Percentiles rank a stretch among this genome's conserved stretches.
These are phyloP conservation scores for Nakaseomyces glabratus DNA, from an alignment of 1,139 yeast genomes.

Conservation along the genomic window DNA sequence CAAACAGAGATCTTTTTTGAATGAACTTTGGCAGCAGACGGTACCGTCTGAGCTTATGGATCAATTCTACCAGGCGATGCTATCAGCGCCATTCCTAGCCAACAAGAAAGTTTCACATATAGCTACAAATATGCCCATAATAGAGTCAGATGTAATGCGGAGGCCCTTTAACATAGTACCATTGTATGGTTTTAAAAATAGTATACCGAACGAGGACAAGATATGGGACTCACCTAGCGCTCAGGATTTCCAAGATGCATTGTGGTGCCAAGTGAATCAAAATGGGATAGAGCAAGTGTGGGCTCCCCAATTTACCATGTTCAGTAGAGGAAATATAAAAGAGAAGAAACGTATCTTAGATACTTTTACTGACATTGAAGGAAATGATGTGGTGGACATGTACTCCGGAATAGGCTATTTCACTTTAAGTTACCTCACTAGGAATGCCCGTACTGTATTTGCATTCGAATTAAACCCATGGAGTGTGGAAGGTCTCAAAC, in stretches of 20 bases:
- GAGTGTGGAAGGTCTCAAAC: slow-evolving; percentile 63
- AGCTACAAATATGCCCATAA: slow-evolving; percentile 65
- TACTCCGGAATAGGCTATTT: slow-evolving; percentile 88
- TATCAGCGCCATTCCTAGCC: slow-evolving; percentile 21
- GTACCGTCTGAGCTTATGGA: slow-evolving; percentile 14
- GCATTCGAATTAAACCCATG: slow-evolving; percentile 87
- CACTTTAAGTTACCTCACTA: slow-evolving; percentile 55
- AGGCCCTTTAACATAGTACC: slow-evolving; percentile 57
- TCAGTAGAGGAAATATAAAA: slow-evolving; percentile 78
- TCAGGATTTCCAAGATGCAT: slow-evolving; percentile 41
- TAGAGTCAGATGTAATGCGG: slow-evolving; percentile 43
- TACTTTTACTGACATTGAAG: slow-evolving; percentile 32
- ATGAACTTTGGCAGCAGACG: slow-evolving; percentile 32
- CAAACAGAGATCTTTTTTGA: slow-evolving; percentile 35
- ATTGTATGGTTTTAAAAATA: slow-evolving; percentile 39
- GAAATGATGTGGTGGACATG: slow-evolving; percentile 50
- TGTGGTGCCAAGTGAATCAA: slow-evolving; percentile 68
- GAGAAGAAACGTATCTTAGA: slow-evolving; percentile 63
- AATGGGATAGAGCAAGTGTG: slow-evolving; percentile 72
- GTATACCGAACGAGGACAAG: slow-evolving; percentile 20
- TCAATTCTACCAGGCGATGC: slow-evolving; percentile 27
- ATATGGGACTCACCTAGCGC: slow-evolving; percentile 35
- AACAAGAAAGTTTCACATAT: slow-evolving; percentile 42
- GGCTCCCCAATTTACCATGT: slow-evolving; percentile 85
- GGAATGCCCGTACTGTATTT: slow-evolving; percentile 44